A percentile compares a stretch with the other conserved stretches of the same genome.
phyloP scores from a whole-genome alignment of 78 protist species.

The Chrysochromulina parva region DNA sequence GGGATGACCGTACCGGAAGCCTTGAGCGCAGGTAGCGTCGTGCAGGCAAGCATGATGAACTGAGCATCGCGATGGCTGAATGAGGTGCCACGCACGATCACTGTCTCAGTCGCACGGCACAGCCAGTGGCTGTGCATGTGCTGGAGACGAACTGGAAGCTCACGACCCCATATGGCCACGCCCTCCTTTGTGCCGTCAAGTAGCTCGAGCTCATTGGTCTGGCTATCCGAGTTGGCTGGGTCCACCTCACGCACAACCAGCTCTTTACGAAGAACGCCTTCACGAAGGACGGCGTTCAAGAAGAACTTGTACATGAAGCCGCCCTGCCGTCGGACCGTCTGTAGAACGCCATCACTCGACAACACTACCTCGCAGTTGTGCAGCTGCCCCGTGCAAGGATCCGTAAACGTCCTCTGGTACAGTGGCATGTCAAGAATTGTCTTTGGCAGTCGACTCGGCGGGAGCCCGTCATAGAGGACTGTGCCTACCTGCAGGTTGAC shows the following conservation, averaged over 20 bases:
- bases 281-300: background rate
- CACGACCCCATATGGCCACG: background rate
- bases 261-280: no score
- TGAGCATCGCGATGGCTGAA: background rate
- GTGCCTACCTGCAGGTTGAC: conserved; percentile 6
- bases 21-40: no score
- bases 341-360: background rate
- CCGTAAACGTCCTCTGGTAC: background rate
- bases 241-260: background rate
- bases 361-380: background rate
- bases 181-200: background rate
- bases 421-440: background rate
- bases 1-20: no score
- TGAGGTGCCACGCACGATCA: background rate
- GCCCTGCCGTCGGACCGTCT: background rate
- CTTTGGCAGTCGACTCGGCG: background rate
- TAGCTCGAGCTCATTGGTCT: background rate
- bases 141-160: background rate
- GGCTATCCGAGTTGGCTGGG: no score
- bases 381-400: no score
- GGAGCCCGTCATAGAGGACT: background rate
- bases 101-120: background rate
- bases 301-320: background rate
- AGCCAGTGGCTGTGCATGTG: conserved; percentile 19
- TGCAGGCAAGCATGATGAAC: background rate